Base-by-base conservation (phyloP, 495 filamentous ascomycete genomes). In the Lasiosphaeria ovina region DNA sequence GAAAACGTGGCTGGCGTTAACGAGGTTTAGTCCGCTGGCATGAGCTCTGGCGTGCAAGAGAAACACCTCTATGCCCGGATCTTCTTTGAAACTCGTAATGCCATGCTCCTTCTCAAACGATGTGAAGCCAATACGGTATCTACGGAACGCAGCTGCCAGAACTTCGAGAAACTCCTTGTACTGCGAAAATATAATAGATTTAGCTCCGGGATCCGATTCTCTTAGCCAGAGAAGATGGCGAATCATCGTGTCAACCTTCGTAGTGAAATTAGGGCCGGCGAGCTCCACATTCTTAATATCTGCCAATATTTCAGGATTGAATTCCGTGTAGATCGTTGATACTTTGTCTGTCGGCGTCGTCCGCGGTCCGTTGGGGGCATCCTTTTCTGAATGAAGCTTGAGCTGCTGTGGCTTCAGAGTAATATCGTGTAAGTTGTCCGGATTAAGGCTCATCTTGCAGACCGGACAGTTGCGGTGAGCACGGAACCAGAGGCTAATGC, bases 1-100 rank as follows among this genome's bases (percentile, higher is more conserved):
- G 65, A 98, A 93, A 1, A 98, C 92, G 69, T 98, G 90, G 10
- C 87, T 96, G 4, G 93, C 94, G 69, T 93, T 93, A 62, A 96
- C 86, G 4, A 98, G 79, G 63, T 93, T 98, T 34, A 98, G 75
- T 0, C 93, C 93, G 1, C 89, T 90, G 3, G 91, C 89, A 68
- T 96, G 91, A 0, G 92, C 87, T 59, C 90, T 88, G 2, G 92
- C 92, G 67, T 97, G 91, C 48, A 98, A 78, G 6, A 97, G 79
- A 60, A 98, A 94, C 67, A 89, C 92, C 67, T 96, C 91, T 7
- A 89, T 75, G 31, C 76, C 77, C 0, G 91, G 85, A 64, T 97
- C 87, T 8, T 83, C 78, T 64, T 87, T 87, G 78, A 98, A 98
- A 0, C 73, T 81, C 35, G 84, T 74, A 62, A 93, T 86, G 9